Base-by-base conservation (phyloP, 1,284 basidiomycete species). In the Macrocystidia cucumis region DNA sequence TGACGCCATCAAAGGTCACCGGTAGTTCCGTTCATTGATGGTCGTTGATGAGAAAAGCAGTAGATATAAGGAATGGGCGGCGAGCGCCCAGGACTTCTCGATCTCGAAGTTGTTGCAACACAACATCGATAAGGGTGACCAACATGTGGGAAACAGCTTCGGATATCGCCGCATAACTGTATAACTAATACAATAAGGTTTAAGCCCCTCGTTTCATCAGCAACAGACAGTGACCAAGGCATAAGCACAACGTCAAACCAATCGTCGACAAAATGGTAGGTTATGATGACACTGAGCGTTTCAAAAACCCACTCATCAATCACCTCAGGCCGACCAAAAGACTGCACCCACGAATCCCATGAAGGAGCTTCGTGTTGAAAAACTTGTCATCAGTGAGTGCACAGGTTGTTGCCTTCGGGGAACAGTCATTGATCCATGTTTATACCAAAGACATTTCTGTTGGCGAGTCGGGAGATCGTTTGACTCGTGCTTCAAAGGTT, bases 401-500 rank as follows among this genome's bases (percentile, higher is more conserved):
- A 14, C 29, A 28, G 37, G 31, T 5, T 2, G 14, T 18, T 16
- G 12, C 26, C 9, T 22, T 21, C 17, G 5, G 29, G 17, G 29
- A 4, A 5, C 5, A 27, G 5, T n/a, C 14, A 30, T 16, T 12
- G 11, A 13, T 30, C 17, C 5, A 9, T 35, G n/a, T n/a, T n/a
- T n/a, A n/a, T n/a, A 34, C 13, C 47, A 11, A 35, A 95, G 91
- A 98, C 84, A 98, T 98, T 69, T 98, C 92, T 55, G 96, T 98
- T 55, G 95, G 96, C 63, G 95, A 98, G 76, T 97, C 93, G 54
- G 95, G 95, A 72, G 95, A 98, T 81, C 82, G 95, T 65, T 76
- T 98, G 54, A 99, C 96, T 50, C 89, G 96, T 72, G 95, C 95
- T 44, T 92, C 95, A 64, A 98, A 98, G 73, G 95, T 98, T 50